These are phyloP conservation scores for Chaetomium olivaceum DNA, from an alignment of 2,329 filamentous ascomycete species.

Conservation along the genomic window DNA sequence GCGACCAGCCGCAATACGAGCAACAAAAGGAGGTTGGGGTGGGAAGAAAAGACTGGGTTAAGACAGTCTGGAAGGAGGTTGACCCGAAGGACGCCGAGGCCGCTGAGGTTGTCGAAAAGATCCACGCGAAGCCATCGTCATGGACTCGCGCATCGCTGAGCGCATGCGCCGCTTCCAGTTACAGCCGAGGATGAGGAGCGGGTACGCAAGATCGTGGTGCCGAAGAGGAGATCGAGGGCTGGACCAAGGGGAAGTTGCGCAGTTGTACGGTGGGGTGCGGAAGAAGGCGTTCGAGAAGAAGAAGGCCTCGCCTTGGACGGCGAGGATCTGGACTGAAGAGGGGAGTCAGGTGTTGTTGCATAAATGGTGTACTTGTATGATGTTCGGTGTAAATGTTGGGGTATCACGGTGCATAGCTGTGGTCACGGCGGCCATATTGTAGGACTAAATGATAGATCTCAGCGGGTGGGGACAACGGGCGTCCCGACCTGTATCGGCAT, in stretches of 20 bases:
- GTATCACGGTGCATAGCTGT: conserved; percentile 17
- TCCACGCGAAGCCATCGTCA: conserved; percentile 73
- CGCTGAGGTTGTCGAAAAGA: conserved; percentile 56
- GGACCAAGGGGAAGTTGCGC: conserved; percentile 62
- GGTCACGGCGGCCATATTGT: conserved; percentile 11
- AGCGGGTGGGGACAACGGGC: no score
- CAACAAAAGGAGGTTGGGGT: conserved; percentile 63
- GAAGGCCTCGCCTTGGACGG: conserved; percentile 37
- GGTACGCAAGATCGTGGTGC: conserved; percentile 61
- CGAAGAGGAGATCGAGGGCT: conserved; percentile 69
- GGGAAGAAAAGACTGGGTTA: conserved; percentile 41
- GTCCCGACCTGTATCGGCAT: neutral
- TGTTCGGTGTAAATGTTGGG: conserved; percentile 14
- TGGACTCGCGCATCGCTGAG: conserved; percentile 73
- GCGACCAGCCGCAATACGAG: conserved; percentile 49
- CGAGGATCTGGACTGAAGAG: conserved; percentile 27
- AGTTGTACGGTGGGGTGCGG: conserved; percentile 54
- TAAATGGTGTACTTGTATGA: conserved; percentile 17
- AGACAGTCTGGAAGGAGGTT: conserved; percentile 45
- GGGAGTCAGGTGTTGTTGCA: neutral
- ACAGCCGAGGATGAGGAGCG: conserved; percentile 66
- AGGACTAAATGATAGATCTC: conserved; percentile 15
- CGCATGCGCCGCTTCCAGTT: conserved; percentile 82
- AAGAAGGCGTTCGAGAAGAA: conserved; percentile 45
- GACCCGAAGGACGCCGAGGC: conserved; percentile 38